Conservation (phyloP, 257 asterid genomes). For the Fraxinus pennsylvanica region DNA sequence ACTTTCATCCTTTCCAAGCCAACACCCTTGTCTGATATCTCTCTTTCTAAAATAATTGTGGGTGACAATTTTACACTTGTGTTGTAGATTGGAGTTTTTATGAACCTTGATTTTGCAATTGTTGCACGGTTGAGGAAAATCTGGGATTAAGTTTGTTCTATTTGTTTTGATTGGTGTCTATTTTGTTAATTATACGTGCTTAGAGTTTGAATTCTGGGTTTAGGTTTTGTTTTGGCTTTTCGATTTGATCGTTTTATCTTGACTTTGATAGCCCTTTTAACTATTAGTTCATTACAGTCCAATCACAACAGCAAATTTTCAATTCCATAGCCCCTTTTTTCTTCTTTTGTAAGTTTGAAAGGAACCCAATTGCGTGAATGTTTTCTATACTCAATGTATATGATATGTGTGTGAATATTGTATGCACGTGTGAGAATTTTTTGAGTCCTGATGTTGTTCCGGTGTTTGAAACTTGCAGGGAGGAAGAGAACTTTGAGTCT, state of each 20-base stretch:
- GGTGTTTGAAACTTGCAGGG: conserved; percentile 54
- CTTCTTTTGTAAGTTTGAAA: conserved; percentile 25
- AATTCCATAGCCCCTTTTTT: background rate
- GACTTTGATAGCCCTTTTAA: conserved; percentile 10
- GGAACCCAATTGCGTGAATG: conserved; percentile 23
- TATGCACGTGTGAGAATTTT: conserved; percentile 12
- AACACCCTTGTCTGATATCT: too few species aligned
- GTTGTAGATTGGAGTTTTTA: background rate
- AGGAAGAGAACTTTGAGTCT: conserved; percentile 40
- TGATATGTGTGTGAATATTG: conserved; percentile 4
- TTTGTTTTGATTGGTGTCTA: background rate
- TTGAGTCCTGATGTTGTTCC: conserved; percentile 35
- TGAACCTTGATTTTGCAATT: background rate
- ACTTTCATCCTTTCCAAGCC: too few species aligned
- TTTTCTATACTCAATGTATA: conserved; percentile 19
- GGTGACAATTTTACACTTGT: background rate
- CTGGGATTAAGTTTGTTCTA: background rate
- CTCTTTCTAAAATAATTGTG: too few species aligned
- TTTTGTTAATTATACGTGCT: background rate
- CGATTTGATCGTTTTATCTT: background rate
- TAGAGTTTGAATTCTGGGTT: background rate
- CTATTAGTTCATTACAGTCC: conserved; percentile 14
- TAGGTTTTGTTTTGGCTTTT: background rate
- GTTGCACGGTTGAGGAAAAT: background rate
- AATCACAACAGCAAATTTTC: conserved; percentile 8